Base-by-base conservation (phyloP, 2,329 filamentous ascomycete genomes). In the Cytospora paraplurivora region DNA sequence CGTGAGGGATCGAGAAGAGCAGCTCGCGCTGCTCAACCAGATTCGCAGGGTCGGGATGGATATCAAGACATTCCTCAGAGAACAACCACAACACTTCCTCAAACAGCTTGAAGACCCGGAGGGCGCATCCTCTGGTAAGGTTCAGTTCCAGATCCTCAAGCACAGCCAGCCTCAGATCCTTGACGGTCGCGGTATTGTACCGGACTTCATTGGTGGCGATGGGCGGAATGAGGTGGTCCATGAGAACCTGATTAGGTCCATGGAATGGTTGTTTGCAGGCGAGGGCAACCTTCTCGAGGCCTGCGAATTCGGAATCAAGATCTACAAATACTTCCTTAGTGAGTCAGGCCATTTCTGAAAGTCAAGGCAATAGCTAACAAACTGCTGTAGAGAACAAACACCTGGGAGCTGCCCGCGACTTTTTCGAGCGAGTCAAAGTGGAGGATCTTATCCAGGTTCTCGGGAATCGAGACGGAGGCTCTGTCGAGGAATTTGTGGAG, bases 311-410 rank as follows among this genome's bases (percentile, higher is more conserved):
- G 87, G 92, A 50, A 85, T 85, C 35, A 83, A 87, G 69, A 84
- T 93, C n/a, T 92, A 97, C 77, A 90, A 90, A 71, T 88, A 88
- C 66, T 93, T 97, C 71, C 82, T 96, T 54, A 84, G 92, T 96
- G 85, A 81, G 92, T 84, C 37, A 6, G n/a, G 38, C 15, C 51
- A 56, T 15, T 27, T 54, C 32, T 37, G 19, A 47, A 41, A 62
- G 69, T 1, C 13, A 12, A 67, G 70, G 72, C 56, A 35, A 27
- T n/a, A 41, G 56, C 65, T 70, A 63, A 65, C 72, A 59, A 49
- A 55, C 13, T 27, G 3, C 27, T 19, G 7, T 62, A 86, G 83
- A 78, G 70, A 74, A 79, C 54, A 77, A 79, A 67, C 80, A 81
- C 57, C 75, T 88, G 7, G 78, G 80, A 47, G 84, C 85, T 4